Percentiles rank a stretch among this genome's conserved stretches.
These are phyloP conservation scores for Entophlyctis helioformis DNA, from an alignment of 192 early-diverging fungal species.

Conservation along the genomic window DNA sequence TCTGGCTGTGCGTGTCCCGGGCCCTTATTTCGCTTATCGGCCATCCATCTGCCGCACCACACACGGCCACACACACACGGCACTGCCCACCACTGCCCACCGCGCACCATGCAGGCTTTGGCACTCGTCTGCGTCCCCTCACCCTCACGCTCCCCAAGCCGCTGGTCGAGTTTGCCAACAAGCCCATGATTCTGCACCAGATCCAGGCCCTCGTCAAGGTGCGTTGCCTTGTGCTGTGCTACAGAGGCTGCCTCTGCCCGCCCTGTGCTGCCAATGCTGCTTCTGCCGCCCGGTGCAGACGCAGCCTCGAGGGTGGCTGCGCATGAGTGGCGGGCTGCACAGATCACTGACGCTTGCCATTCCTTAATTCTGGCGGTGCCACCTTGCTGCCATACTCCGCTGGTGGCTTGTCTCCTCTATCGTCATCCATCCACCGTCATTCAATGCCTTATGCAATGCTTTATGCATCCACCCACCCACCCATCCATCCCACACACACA, in stretches of 20 bases:
- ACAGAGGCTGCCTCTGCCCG: too few relatives aligned
- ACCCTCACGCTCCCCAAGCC: slow-evolving; percentile 96
- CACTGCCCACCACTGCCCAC: background rate
- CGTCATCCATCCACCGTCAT: too few relatives aligned
- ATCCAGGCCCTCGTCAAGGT: slow-evolving; percentile 96
- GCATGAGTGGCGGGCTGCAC: background rate
- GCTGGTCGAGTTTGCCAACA: slow-evolving; percentile 98
- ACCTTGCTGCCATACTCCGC: too few relatives aligned
- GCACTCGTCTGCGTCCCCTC: slow-evolving; percentile 94
- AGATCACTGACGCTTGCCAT: too few relatives aligned
- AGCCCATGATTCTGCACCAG: slow-evolving; percentile 98
- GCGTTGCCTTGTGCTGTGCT: slow-evolving; percentile 11
- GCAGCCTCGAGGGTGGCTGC: background rate
- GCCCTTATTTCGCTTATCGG: too few relatives aligned
- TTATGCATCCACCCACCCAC: too few relatives aligned
- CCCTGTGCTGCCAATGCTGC: too few relatives aligned
- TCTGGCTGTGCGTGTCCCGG: too few relatives aligned
- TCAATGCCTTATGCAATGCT: too few relatives aligned
- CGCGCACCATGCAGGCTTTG: slow-evolving; percentile 57
- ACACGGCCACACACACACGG: background rate
- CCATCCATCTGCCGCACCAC: background rate
- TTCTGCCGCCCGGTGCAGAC: too few relatives aligned
- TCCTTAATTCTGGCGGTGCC: too few relatives aligned
- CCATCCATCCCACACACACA: slow-evolving; percentile 21
- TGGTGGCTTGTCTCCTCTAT: too few relatives aligned